Base-by-base conservation (phyloP, 2,329 filamentous ascomycete genomes). In the Ophiostoma himal-ulmi region DNA sequence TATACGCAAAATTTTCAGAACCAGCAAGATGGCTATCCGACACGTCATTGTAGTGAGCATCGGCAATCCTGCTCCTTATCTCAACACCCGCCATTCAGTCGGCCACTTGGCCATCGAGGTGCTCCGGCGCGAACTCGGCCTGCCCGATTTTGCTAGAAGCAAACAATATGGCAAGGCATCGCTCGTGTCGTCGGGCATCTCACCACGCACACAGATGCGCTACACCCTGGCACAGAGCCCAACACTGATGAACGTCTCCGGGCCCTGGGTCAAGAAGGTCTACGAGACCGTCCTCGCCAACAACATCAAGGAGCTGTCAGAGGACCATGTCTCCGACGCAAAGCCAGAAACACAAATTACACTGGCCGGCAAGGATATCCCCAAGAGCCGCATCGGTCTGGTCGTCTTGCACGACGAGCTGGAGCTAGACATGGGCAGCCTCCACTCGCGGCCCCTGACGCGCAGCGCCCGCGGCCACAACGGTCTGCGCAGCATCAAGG, bases 351-450 rank as follows among this genome's bases (percentile, higher is more conserved):
- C 57, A 34, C 52, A 26, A 10, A 3, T 57, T 5, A 10, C 22
- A 4, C 57, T 62, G 11, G 57, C 10, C 57, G 57, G 13, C 17
- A 34, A n/a, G 60, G 10, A 30, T 5, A 48, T 48, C 17, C 54
- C 52, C 30, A 30, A 67, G 54, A 52, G 34, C 44, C 17, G 20
- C 37, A 17, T 60, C 13, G 71, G 81, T 26, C 79, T 99, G 20
- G 87, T 98, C 0, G 82, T 98, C 14, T 82, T 98, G 26, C 93
- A 98, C 78, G 94, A 98, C 78, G 94, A 98, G 78, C 80, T 98
- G 44, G 94, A 97, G 76, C 83, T 86, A 60, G 81, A 85, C 2
- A 77, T 93, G 1, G 93, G 93, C 0, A 83, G 84, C 48, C 84
- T 96, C 17, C 86, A 83, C 67, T 82, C 92, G 6, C 85, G 85